Evolutionary conservation across 192 early-diverging fungal species (phyloP).

Genomic region (Coemansia sp.): DNA sequence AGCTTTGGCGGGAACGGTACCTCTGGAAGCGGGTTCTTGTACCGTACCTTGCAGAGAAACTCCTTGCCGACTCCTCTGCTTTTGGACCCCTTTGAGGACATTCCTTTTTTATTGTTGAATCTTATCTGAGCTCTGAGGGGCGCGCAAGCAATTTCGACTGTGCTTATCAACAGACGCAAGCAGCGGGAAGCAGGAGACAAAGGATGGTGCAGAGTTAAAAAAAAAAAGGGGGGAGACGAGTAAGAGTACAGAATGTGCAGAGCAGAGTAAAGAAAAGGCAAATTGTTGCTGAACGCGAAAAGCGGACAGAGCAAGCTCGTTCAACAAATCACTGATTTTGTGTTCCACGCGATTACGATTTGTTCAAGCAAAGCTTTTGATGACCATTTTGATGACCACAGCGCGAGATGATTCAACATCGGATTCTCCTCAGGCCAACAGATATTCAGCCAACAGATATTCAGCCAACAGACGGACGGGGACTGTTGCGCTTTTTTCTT

Average conservation of each 20-base stretch:
- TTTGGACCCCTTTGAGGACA: slow-evolving; percentile 1
- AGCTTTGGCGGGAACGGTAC: slow-evolving; percentile 57
- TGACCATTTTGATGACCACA: no score
- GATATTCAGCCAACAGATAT: no score
- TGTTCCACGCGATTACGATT: no score
- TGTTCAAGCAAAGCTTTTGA: no score
- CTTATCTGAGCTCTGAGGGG: no score
- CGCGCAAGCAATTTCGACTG: neutral
- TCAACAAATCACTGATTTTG: no score
- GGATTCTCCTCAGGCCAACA: no score
- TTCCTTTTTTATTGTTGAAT: neutral
- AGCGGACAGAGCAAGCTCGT: no score
- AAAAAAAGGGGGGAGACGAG: neutral
- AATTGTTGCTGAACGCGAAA: neutral
- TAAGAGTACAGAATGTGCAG: neutral
- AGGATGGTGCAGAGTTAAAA: neutral
- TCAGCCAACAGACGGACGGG: no score
- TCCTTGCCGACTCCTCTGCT: slow-evolving; percentile 47
- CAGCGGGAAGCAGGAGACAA: neutral
- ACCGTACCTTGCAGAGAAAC: slow-evolving; percentile 56
- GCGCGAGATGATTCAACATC: no score
- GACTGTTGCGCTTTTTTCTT: neutral
- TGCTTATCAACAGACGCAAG: neutral
- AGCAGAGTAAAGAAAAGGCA: neutral
- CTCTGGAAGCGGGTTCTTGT: slow-evolving; percentile 53